Conservation (phyloP, 2,329 filamentous ascomycete genomes). For the Bretziella fagacearum region DNA sequence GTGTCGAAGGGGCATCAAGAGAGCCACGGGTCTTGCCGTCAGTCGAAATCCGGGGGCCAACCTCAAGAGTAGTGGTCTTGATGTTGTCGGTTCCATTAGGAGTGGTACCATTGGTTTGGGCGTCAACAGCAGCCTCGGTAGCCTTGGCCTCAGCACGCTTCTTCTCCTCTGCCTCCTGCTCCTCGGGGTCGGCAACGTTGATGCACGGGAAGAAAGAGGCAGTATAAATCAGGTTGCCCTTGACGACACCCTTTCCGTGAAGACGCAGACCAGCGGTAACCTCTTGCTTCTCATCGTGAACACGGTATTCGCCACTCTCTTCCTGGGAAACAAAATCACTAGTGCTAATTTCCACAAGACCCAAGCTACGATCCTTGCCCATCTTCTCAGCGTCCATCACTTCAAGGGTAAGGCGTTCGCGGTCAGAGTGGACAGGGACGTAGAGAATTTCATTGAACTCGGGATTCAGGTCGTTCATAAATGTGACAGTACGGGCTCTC, state of each 20-base stretch:
- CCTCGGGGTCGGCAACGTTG: slow-evolving; percentile 75
- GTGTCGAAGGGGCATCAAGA: slow-evolving; percentile 10
- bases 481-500: slow-evolving; percentile 84
- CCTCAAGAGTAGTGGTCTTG: slow-evolving; percentile 17
- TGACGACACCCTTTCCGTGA: slow-evolving; percentile 53
- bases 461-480: slow-evolving; percentile 87
- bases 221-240: slow-evolving; percentile 69
- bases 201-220: slow-evolving; percentile 81
- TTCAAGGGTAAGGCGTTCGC: slow-evolving; percentile 74
- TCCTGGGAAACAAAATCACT: slow-evolving; percentile 65
- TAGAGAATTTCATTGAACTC: slow-evolving; percentile 95
- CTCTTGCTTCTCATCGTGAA: slow-evolving; percentile 57
- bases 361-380: slow-evolving; percentile 77
- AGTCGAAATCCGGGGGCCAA: slow-evolving; percentile 1
- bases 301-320: slow-evolving; percentile 63
- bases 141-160: slow-evolving; percentile 27
- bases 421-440: slow-evolving; percentile 67
- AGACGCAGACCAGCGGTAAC: slow-evolving; percentile 54
- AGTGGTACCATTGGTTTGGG: slow-evolving; percentile 9
- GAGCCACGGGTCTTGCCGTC: slow-evolving; percentile 9
- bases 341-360: slow-evolving; percentile 58
- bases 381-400: slow-evolving; percentile 95
- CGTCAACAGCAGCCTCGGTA: slow-evolving; percentile 15
- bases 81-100: slow-evolving; percentile 11
- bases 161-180: slow-evolving; percentile 49